phyloP scores from a whole-genome alignment of 2,329 filamentous ascomycete genomes.

The Huntiella bhutanensis region DNA sequence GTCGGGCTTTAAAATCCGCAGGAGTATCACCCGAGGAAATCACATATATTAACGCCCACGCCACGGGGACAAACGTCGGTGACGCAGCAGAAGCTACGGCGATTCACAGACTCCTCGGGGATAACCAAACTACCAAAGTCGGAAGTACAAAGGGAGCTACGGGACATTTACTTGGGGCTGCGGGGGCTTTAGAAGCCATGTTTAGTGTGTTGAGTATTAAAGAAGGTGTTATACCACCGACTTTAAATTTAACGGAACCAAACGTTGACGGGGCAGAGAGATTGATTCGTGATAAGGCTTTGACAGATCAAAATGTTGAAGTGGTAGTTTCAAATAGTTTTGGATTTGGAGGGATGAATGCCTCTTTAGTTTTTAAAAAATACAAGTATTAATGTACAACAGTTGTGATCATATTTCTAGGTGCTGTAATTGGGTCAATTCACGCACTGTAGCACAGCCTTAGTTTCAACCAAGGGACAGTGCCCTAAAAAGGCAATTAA shows the following conservation, averaged over 20 bases:
- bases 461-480: no score
- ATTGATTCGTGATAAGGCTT: constrained; percentile 55
- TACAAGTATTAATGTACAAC: neutral
- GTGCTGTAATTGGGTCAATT: no score
- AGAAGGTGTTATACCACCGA: constrained; percentile 68
- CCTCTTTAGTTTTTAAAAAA: constrained; percentile 56
- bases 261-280: constrained; percentile 61
- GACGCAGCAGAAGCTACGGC: constrained; percentile 77
- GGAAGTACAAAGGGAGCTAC: constrained; percentile 90
- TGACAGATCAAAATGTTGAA: constrained; percentile 43
- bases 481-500: no score
- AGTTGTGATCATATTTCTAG: neutral
- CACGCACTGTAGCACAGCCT: no score
- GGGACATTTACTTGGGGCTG: constrained; percentile 78
- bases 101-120: constrained; percentile 52
- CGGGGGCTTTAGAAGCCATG: constrained; percentile 76
- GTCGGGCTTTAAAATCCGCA: constrained; percentile 56
- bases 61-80: constrained; percentile 70
- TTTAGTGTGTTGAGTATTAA: constrained; percentile 65
- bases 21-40: constrained; percentile 48
- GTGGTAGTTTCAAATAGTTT: constrained; percentile 88
- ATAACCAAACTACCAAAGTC: constrained; percentile 22
- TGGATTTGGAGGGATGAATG: constrained; percentile 93
- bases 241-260: constrained; percentile 56
- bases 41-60: constrained; percentile 91